These are phyloP conservation scores for Aspergillus campestris DNA, from an alignment of 495 filamentous ascomycete species.

Conservation along the genomic window DNA sequence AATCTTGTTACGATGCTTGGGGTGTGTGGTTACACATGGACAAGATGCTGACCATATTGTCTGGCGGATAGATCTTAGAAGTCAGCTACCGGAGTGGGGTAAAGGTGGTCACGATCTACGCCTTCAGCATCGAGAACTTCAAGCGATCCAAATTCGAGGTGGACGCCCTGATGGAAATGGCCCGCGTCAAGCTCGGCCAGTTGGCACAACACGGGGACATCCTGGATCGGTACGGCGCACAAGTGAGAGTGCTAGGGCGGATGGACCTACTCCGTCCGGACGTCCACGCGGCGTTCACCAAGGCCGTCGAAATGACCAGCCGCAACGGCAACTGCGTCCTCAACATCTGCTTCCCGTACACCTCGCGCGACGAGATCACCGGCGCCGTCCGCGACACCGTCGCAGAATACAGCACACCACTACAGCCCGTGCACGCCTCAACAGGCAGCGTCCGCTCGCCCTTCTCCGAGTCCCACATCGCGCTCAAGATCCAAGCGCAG, in stretches of 20 bases:
- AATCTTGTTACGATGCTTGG: not conserved
- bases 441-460: constrained; percentile 44
- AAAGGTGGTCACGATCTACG: constrained; percentile 92
- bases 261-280: constrained; percentile 72
- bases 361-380: constrained; percentile 91
- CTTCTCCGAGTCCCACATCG: constrained; percentile 81
- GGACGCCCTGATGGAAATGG: constrained; percentile 95
- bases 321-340: constrained; percentile 75
- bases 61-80: constrained; percentile 63
- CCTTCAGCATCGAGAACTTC: constrained; percentile 98
- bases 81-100: constrained; percentile 95
- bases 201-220: constrained; percentile 88
- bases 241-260: constrained; percentile 75
- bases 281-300: constrained; percentile 78
- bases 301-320: constrained; percentile 71
- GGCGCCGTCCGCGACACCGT: constrained; percentile 84
- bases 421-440: constrained; percentile 27
- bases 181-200: constrained; percentile 85
- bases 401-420: constrained; percentile 64
- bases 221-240: constrained; percentile 84
- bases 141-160: constrained; percentile 97
- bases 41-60: not conserved
- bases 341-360: constrained; percentile 97
- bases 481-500: constrained; percentile 65
- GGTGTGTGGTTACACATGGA: too few relatives aligned